A percentile compares a stretch with the other conserved stretches of the same genome.
Conservation (phyloP, 805 yeast genomes). For the Torulaspora gathmanii region DNA sequence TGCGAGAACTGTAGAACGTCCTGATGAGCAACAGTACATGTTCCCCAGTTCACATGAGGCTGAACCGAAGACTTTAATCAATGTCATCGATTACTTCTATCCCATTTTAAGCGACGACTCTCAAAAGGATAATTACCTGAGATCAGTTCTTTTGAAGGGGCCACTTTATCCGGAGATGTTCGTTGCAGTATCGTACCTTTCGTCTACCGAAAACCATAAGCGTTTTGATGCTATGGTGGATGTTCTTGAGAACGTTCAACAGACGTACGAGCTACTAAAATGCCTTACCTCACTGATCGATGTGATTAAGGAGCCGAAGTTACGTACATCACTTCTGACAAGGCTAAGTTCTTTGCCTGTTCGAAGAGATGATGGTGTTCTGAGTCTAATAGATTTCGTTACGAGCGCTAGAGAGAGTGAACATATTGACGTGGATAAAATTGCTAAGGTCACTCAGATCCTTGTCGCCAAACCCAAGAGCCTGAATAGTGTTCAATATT, state of each 20-base stretch:
- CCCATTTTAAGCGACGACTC: slow-evolving; percentile 19
- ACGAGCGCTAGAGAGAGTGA: slow-evolving; percentile 73
- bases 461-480: slow-evolving; percentile 58
- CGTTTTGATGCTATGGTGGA: slow-evolving; percentile 15
- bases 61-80: slow-evolving; percentile 10
- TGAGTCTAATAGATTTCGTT: slow-evolving; percentile 67
- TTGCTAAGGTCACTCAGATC: slow-evolving; percentile 62
- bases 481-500: slow-evolving; percentile 48
- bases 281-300: slow-evolving; percentile 56
- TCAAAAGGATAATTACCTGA: slow-evolving; percentile 27
- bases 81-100: slow-evolving; percentile 22
- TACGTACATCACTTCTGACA: slow-evolving; percentile 44
- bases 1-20: slow-evolving; percentile 61
- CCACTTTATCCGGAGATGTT: slow-evolving; percentile 61
- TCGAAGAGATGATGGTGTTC: slow-evolving; percentile 63
- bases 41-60: slow-evolving; percentile 19
- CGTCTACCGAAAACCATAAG: neutral
- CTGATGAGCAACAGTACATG: slow-evolving; percentile 33
- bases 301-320: slow-evolving; percentile 44
- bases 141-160: slow-evolving; percentile 51
- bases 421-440: slow-evolving; percentile 53
- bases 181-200: slow-evolving; percentile 37
- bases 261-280: slow-evolving; percentile 62
- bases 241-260: slow-evolving; percentile 43
- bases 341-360: slow-evolving; percentile 53